These are phyloP conservation scores for Chrysanthemum seticuspe DNA, from an alignment of 129 eudicot genomes.

Conservation along the genomic window DNA sequence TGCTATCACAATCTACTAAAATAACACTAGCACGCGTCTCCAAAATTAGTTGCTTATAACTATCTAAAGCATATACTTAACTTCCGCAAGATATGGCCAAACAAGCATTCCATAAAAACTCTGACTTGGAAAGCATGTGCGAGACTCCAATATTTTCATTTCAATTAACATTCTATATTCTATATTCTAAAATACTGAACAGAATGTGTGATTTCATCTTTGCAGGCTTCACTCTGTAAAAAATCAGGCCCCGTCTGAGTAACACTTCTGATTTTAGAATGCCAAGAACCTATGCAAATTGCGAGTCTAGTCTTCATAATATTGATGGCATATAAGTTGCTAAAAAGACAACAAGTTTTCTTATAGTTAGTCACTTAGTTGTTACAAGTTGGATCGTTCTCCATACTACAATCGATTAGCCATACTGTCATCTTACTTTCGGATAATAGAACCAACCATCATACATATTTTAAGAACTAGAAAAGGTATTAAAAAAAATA, in stretches of 20 bases:
- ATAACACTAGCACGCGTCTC: too few species aligned
- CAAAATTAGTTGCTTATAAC: too few species aligned
- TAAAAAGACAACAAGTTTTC: not conserved
- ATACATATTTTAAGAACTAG: too few species aligned
- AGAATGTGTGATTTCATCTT: not conserved
- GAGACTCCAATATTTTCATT: too few species aligned
- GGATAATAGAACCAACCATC: slow-evolving; percentile 3
- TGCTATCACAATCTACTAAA: too few species aligned
- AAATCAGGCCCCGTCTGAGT: not conserved
- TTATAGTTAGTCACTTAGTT: not conserved
- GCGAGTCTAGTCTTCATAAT: slow-evolving; percentile 6
- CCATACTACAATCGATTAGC: slow-evolving; percentile 11
- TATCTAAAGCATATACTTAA: too few species aligned
- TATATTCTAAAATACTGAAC: too few species aligned
- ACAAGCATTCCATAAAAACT: not conserved
- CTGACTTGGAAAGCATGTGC: too few species aligned
- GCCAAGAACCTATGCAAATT: slow-evolving; percentile 13
- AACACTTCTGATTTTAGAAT: slow-evolving; percentile 1
- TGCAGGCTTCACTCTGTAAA: not conserved
- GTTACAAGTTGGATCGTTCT: not conserved
- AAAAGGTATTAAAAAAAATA: too few species aligned
- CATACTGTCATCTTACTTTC: slow-evolving; percentile 13
- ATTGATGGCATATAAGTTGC: slow-evolving; percentile 21
- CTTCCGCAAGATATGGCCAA: not conserved
- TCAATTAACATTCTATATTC: too few species aligned